These are phyloP conservation scores for Globisporangium carolinianum DNA, from an alignment of 352 stramenopile genomes.

Conservation along the genomic window DNA sequence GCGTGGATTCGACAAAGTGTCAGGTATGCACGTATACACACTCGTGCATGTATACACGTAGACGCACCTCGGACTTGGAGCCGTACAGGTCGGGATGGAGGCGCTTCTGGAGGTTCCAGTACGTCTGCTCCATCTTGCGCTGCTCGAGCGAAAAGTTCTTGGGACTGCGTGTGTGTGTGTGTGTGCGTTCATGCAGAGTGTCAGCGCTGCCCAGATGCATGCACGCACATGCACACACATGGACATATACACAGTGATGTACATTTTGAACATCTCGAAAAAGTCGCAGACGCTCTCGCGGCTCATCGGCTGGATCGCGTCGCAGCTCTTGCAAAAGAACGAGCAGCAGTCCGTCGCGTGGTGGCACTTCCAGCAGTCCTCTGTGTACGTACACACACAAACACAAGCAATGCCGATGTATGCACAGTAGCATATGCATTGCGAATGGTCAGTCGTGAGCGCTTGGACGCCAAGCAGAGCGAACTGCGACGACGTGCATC, in stretches of 20 bases:
- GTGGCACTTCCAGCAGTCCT: slow-evolving; percentile 80
- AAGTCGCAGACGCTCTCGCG: slow-evolving; percentile 65
- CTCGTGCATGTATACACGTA: neutral
- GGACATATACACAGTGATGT: slow-evolving; percentile 11
- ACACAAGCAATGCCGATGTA: no score
- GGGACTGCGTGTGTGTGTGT: slow-evolving; percentile 22
- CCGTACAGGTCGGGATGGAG: slow-evolving; percentile 81
- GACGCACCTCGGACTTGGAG: slow-evolving; percentile 72
- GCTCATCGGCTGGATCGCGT: slow-evolving; percentile 69
- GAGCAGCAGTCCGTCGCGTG: slow-evolving; percentile 74
- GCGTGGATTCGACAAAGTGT: neutral
- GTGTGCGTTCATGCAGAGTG: neutral
- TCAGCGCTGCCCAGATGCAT: neutral
- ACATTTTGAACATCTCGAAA: slow-evolving; percentile 86
- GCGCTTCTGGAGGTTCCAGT: slow-evolving; percentile 85
- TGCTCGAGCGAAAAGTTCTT: slow-evolving; percentile 78
- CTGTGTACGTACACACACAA: slow-evolving; percentile 7
- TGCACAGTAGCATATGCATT: neutral
- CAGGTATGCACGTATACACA: neutral
- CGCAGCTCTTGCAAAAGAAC: slow-evolving; percentile 77
- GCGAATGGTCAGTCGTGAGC: neutral
- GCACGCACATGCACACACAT: neutral
- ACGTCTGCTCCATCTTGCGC: slow-evolving; percentile 79
- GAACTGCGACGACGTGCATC: no score
- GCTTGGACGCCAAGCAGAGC: neutral